Percentiles rank a stretch among this genome's conserved stretches.
Conservation (phyloP, 2,329 filamentous ascomycete genomes). For the Pseudogymnoascus sp. region DNA sequence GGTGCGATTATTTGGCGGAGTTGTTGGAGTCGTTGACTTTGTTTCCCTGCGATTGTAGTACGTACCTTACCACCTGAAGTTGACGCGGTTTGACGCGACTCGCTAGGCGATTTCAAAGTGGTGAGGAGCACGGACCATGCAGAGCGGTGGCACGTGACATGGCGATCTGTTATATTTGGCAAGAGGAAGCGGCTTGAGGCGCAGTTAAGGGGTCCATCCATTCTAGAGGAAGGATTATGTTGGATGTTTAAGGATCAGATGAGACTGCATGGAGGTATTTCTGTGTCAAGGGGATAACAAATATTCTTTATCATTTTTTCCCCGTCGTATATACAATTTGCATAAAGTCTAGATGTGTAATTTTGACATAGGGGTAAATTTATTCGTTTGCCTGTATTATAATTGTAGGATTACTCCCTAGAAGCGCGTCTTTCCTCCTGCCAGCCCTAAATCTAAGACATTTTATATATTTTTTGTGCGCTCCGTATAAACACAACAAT, state of each 20-base stretch:
- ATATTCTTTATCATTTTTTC: neutral
- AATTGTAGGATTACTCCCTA: neutral
- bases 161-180: neutral
- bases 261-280: neutral
- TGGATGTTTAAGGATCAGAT: neutral
- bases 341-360: neutral
- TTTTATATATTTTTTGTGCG: neutral
- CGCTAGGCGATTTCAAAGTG: neutral
- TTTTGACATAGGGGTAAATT: neutral
- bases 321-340: neutral
- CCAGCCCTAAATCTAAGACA: neutral
- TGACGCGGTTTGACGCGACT: slow-evolving; percentile 8
- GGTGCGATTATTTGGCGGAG: neutral
- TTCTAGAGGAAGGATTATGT: neutral
- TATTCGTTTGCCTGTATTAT: neutral
- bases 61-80: neutral
- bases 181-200: neutral
- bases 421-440: neutral
- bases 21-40: neutral
- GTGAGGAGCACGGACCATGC: neutral
- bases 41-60: neutral
- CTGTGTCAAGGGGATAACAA: neutral
- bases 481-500: neutral
- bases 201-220: neutral
- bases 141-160: neutral